A percentile compares a stretch with the other conserved stretches of the same genome.
Conservation (phyloP, 2,329 filamentous ascomycete genomes). For the Lachnellula suecica region DNA sequence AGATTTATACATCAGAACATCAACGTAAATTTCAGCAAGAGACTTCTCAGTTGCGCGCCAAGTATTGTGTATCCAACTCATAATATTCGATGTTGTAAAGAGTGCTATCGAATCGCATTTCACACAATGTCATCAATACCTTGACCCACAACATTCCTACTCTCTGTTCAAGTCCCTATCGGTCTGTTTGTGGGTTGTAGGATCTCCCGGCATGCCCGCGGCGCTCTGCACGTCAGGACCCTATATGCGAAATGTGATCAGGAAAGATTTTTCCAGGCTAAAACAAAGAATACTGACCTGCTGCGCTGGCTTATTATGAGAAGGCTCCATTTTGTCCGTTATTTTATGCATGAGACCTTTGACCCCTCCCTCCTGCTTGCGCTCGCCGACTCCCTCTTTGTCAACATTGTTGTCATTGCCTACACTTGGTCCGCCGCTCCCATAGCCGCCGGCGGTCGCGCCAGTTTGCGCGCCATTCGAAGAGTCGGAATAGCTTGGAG, state of each 20-base stretch:
- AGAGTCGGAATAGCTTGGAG: background rate
- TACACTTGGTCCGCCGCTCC: background rate
- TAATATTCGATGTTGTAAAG: constrained; percentile 23
- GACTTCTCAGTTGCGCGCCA: too few relatives aligned
- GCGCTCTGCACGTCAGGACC: background rate
- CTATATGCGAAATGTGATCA: background rate
- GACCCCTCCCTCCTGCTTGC: background rate
- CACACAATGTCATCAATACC: background rate
- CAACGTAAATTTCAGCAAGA: too few relatives aligned
- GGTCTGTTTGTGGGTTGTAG: background rate
- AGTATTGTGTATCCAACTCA: too few relatives aligned
- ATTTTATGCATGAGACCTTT: constrained; percentile 1
- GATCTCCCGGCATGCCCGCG: background rate
- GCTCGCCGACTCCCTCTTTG: background rate
- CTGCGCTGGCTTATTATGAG: background rate
- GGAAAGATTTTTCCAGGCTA: background rate
- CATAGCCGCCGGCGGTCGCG: background rate
- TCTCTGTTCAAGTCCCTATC: constrained; percentile 1
- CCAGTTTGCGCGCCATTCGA: background rate
- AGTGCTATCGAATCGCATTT: too few relatives aligned
- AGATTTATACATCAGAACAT: too few relatives aligned
- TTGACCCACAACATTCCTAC: background rate
- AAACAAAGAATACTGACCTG: background rate
- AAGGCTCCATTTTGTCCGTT: background rate
- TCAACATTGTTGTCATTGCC: background rate